A percentile compares a stretch with the other conserved stretches of the same genome.
Conservation (phyloP, 257 asterid species). For the Plantago elongata region DNA sequence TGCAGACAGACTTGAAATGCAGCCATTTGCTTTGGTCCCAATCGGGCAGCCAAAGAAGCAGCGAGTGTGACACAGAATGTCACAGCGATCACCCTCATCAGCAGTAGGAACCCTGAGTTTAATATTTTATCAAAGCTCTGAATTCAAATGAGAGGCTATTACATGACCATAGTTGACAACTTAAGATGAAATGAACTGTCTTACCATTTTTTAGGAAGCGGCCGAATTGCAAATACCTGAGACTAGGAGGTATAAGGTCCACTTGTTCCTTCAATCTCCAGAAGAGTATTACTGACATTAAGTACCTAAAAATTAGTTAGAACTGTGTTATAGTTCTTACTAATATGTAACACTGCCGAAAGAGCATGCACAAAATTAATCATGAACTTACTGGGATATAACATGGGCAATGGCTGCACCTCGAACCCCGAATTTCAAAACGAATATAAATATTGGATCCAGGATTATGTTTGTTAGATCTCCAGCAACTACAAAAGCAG, state of each 20-base stretch:
- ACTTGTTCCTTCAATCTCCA: slow-evolving; percentile 54
- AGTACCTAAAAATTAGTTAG: slow-evolving; percentile 45
- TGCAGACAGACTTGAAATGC: slow-evolving; percentile 89
- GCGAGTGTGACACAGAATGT: slow-evolving; percentile 80
- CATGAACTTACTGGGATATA: slow-evolving; percentile 60
- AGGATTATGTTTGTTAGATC: slow-evolving; percentile 52
- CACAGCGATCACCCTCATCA: slow-evolving; percentile 77
- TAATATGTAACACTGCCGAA: not conserved
- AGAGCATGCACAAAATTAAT: not conserved
- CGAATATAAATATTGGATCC: slow-evolving; percentile 62
- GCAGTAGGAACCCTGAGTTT: slow-evolving; percentile 48
- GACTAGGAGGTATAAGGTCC: slow-evolving; percentile 57
- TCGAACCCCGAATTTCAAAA: slow-evolving; percentile 47
- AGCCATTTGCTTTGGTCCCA: slow-evolving; percentile 77
- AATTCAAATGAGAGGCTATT: not conserved
- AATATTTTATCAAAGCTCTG: not conserved
- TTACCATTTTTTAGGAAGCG: slow-evolving; percentile 70
- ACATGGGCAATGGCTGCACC: slow-evolving; percentile 82
- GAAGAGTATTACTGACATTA: slow-evolving; percentile 56
- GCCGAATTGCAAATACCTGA: slow-evolving; percentile 46
- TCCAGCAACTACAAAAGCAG: slow-evolving; percentile 46
- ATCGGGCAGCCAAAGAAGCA: slow-evolving; percentile 76
- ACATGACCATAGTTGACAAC: not conserved
- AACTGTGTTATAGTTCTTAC: slow-evolving; percentile 10
- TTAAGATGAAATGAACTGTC: slow-evolving; percentile 5